Base-by-base conservation (phyloP, 805 yeast genomes). In the Saccharomyces mikatae region DNA sequence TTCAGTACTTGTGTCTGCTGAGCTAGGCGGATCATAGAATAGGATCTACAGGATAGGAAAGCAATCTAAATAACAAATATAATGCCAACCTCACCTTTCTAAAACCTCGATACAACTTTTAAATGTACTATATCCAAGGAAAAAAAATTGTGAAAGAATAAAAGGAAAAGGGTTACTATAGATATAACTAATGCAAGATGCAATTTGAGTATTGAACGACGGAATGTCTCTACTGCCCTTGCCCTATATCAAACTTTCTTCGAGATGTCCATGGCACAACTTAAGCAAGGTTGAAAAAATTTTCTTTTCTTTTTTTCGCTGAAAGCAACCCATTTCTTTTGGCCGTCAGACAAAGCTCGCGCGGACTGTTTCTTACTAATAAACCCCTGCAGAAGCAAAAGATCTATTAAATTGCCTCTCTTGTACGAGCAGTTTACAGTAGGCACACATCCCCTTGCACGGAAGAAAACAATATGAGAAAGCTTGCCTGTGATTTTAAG, bases 1-100 rank as follows among this genome's bases (percentile, higher is more conserved):
- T 75, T 72, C 58, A 70, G 59, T 41, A 65, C 67, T 46, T 66
- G 71, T 11, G 70, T 60, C 54, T 66, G 69, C 47, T 69, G 71
- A 22, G 68, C 71, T 52, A 68, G 58, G 61, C 71, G 66, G 48
- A 70, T 64, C 71, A 68, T 68, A 13, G 41, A 22, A 36, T 21
- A 4, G 17, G 51, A 46, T 49, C n/a, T 24, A 24, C 26, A 21
- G 6, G 22, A 28, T 28, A 28, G 26, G n/a, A 21, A 22, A 21
- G 32, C 22, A 50, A 50, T n/a, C 26, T 41, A 22, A 22, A 21
- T n/a, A 29, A 17, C 14, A 26, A 28, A n/a, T 26, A 28, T 22
- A 6, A n/a, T 22, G 21, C 21, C 27, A 46, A 28, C 21, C n/a
- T 22, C 28, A 46, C 48, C 11, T 14, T 22, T n/a, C 9, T 26